Percentiles rank a stretch among this genome's conserved stretches.
These are phyloP conservation scores for Cercospora zeina DNA, from an alignment of 2,329 filamentous ascomycete genomes.

Conservation along the genomic window DNA sequence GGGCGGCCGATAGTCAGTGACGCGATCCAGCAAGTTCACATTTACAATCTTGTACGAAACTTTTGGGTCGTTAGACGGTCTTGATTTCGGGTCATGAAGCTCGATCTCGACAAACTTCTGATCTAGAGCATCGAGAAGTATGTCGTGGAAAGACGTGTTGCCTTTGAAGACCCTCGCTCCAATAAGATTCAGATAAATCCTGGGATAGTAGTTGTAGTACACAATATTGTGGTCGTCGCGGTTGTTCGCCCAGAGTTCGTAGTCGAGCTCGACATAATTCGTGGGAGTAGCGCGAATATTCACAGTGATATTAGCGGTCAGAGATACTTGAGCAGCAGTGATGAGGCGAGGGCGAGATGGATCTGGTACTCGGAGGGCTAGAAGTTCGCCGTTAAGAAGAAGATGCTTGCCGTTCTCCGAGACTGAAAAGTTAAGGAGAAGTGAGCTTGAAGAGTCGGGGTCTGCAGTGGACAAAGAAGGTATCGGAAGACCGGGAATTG, in stretches of 20 bases:
- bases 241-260: slow-evolving; percentile 17
- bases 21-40: slow-evolving; percentile 5
- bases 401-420: slow-evolving; percentile 16
- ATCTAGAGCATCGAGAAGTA: slow-evolving; percentile 14
- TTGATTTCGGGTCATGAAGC: neutral
- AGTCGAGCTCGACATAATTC: slow-evolving; percentile 15
- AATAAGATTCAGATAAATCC: slow-evolving; percentile 20
- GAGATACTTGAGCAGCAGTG: slow-evolving; percentile 3
- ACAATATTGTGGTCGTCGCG: slow-evolving; percentile 21
- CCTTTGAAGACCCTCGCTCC: neutral
- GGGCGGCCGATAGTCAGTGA: slow-evolving; percentile 13
- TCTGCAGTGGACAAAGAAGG: neutral
- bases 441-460: neutral
- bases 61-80: slow-evolving; percentile 9
- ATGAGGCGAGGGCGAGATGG: slow-evolving; percentile 16
- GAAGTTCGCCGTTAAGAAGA: slow-evolving; percentile 13
- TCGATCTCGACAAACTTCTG: slow-evolving; percentile 18
- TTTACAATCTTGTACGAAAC: slow-evolving; percentile 5
- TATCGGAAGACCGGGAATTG: slow-evolving; percentile 11
- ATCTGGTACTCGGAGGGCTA: slow-evolving; percentile 18
- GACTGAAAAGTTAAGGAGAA: slow-evolving; percentile 15
- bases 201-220: slow-evolving; percentile 22
- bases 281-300: neutral
- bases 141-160: neutral
- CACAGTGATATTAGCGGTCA: slow-evolving; percentile 5